Percentiles rank a stretch among this genome's conserved stretches.
Evolutionary conservation across 352 stramenopile species (phyloP).

Genomic region (Phytophthora fragariaefolia): DNA sequence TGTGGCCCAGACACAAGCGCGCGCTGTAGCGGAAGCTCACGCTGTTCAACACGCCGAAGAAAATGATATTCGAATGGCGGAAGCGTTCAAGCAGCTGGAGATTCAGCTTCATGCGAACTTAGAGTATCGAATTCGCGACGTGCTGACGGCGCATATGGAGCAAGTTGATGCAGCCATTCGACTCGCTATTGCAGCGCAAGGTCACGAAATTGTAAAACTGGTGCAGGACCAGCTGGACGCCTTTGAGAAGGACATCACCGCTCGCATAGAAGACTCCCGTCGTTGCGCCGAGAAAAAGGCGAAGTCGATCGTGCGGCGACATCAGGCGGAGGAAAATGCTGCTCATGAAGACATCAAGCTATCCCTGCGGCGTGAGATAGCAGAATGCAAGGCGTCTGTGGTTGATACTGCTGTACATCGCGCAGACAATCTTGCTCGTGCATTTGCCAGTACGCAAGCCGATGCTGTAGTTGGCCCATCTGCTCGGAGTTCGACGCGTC

Average conservation of each 20-base stretch:
- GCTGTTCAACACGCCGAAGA: slow-evolving; percentile 3
- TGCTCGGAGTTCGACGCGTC: background rate
- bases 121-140: background rate
- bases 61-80: background rate
- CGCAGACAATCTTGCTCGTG: background rate
- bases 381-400: background rate
- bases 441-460: background rate
- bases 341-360: background rate
- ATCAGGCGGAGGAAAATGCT: slow-evolving; percentile 5
- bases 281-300: slow-evolving; percentile 8
- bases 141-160: slow-evolving; percentile 1
- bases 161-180: slow-evolving; percentile 1
- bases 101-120: background rate
- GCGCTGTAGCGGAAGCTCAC: slow-evolving; percentile 3
- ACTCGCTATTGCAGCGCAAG: background rate
- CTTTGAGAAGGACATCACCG: background rate
- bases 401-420: background rate
- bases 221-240: background rate
- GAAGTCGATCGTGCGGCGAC: slow-evolving; percentile 9
- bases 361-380: background rate
- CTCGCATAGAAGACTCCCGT: background rate
- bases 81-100: background rate
- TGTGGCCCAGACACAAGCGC: slow-evolving; percentile 5
- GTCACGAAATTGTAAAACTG: background rate
- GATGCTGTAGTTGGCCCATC: background rate